These are phyloP conservation scores for Metschnikowia cubensis DNA, from an alignment of 805 yeast genomes.

Conservation along the genomic window DNA sequence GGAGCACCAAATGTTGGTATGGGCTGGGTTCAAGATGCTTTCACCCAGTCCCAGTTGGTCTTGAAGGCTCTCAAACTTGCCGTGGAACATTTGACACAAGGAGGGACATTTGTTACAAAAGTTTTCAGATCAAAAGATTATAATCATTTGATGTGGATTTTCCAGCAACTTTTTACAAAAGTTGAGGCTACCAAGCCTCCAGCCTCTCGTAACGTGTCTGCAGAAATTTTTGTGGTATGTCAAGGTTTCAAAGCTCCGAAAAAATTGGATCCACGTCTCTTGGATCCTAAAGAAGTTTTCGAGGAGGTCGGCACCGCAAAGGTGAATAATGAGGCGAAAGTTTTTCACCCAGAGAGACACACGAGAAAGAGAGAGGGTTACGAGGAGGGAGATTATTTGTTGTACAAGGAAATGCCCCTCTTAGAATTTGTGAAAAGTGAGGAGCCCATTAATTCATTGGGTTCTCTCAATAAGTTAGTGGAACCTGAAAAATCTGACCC, in stretches of 20 bases:
- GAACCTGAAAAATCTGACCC: constrained; percentile 53
- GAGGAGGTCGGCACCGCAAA: constrained; percentile 76
- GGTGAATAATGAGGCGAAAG: constrained; percentile 79
- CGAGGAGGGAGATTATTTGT: constrained; percentile 82
- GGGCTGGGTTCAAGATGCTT: constrained; percentile 99
- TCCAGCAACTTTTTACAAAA: constrained; percentile 90
- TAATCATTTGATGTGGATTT: constrained; percentile 95
- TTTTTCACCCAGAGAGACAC: constrained; percentile 91
- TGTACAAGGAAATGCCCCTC: constrained; percentile 66
- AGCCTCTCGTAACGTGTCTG: constrained; percentile 97
- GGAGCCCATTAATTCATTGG: constrained; percentile 81
- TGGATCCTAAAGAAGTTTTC: constrained; percentile 90
- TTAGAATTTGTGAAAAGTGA: constrained; percentile 78
- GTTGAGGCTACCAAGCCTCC: constrained; percentile 99
- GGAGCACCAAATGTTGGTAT: constrained; percentile 99
- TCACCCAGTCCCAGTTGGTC: constrained; percentile 94
- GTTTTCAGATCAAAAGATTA: constrained; percentile 98
- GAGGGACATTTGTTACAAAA: constrained; percentile 95
- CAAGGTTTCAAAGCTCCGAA: constrained; percentile 95
- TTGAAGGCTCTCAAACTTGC: constrained; percentile 91
- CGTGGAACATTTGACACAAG: constrained; percentile 83
- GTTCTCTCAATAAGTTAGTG: constrained; percentile 62
- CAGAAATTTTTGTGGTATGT: constrained; percentile 97
- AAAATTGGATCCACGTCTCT: constrained; percentile 83
- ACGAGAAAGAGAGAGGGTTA: constrained; percentile 92